phyloP scores from a whole-genome alignment of 2,329 filamentous ascomycete species.

The Volutella citrinella region DNA sequence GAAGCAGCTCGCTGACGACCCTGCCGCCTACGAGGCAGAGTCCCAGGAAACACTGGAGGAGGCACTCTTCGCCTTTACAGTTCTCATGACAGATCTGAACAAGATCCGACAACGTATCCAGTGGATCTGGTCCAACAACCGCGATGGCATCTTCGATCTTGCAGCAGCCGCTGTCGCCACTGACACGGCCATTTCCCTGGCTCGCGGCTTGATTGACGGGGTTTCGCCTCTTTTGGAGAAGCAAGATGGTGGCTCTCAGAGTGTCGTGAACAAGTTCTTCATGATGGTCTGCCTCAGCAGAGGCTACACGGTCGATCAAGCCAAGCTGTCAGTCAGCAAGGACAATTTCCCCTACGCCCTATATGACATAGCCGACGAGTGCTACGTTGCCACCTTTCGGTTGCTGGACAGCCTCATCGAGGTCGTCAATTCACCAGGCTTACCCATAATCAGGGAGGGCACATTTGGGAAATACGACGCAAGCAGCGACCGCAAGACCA shows the following conservation, averaged over 20 bases:
- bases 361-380: conserved; percentile 25
- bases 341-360: conserved; percentile 22
- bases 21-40: conserved; percentile 31
- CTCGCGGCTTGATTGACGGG: conserved; percentile 29
- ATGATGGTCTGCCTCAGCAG: conserved; percentile 8
- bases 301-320: conserved; percentile 11
- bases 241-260: conserved; percentile 19
- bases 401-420: conserved; percentile 1
- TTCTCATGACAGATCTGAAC: conserved; percentile 28
- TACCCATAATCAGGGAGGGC: conserved; percentile 24
- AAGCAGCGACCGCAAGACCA: conserved; percentile 16
- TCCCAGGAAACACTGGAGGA: conserved; percentile 20
- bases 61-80: conserved; percentile 22
- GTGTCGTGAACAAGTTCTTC: conserved; percentile 18
- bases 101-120: conserved; percentile 28
- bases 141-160: conserved; percentile 25
- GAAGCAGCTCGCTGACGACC: not conserved
- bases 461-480: conserved; percentile 25
- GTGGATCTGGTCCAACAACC: conserved; percentile 24
- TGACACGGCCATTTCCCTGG: conserved; percentile 35
- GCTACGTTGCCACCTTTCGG: conserved; percentile 17
- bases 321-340: not conserved
- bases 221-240: conserved; percentile 21
- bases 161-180: conserved; percentile 33
- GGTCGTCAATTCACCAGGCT: conserved; percentile 6